Evolutionary conservation across 306 rosid species (phyloP), one percentile per base, ranked within the genome.

Genomic region (Ormosia semicastrata): DNA sequence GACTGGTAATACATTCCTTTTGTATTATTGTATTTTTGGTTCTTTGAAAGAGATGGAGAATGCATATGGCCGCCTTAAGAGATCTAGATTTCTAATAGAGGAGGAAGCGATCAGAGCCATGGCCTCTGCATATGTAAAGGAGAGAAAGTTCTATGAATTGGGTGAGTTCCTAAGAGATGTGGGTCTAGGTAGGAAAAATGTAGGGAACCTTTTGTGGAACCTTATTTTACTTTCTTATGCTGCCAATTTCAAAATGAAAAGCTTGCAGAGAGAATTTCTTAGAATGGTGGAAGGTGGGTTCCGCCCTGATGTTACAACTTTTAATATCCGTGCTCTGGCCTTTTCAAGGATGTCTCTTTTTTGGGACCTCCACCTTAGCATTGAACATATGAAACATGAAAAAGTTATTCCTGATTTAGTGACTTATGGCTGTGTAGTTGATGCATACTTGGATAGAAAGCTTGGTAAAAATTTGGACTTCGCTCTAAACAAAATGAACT

Each of bases 281-380:
- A 81, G 73, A 75, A 95, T 95, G 99, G 86, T 87, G 37, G 93
- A 89, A 79, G 88, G 87, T 24, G 94, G 95, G 33, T 93, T 93
- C 71, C 70, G 8, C 18, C 99, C 98, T 0, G 98, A 95, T 87
- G 47, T 95, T 73, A 92, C 96, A 0, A 93, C 97, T 37, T 93
- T 95, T 70, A 95, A 95, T 66, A 87, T 95, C 41, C 91, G 99
- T 47, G 93, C 93, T 24, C 37, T 95, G 39, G 99, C 98, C 3
- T 95, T 93, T 85, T 93, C 99, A n/a, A 93, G 89, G 82, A 95
- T 95, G 99, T 86, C 86, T 67, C 60, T 95, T 75, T 82, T 93
- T 63, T 95, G 99, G 99, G 99, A 93, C 85, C 94, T 95, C 54
- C 98, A 95, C 86, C 97, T 95, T 76, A 90, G 93, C 80, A 85